Evolutionary conservation across 2,329 filamentous ascomycete species (phyloP), one percentile per base, ranked within the genome.

Genomic region (Cadophora sp.): DNA sequence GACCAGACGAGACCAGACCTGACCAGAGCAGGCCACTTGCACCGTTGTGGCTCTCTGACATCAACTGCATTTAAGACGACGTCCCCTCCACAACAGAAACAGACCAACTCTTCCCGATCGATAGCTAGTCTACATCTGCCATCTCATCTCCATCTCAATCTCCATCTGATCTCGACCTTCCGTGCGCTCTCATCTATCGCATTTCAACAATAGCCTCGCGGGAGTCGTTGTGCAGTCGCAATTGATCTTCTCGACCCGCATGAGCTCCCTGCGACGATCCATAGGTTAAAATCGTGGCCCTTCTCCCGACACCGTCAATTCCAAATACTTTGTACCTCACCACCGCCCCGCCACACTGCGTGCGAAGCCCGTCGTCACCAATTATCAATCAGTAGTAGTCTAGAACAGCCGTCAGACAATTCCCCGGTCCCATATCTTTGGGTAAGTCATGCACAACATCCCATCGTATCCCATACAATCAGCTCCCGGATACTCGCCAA

Each of bases 371-470:
- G 62, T 50, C 22, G 66, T 51, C 43, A 60, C 43, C 53, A 12
- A 63, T 62, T 63, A 63, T 55, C 62, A 53, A 71, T 51, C 68
- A 60, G 31, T 53, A 59, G 46, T 16, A 55, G 48, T 31, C 34
- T 61, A 65, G 61, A 64, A 58, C 46, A 62, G 50, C 61, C 53
- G 53, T 66, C 31, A 62, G 56, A 65, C 60, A 58, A 27, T 48
- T 46, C 34, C 46, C 43, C 55, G n/a, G 29, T 60, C 46, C 48
- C 66, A 60, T 29, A 65, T 27, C 22, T 64, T 31, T 61, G 46
- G 64, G 73, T 73, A 72, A 55, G 69, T 69, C 66, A 71, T 71
- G 66, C 67, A 68, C 68, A 58, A 61, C 62, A 65, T 68, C 56
- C 31, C 34, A 43, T 59, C 56, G 19, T 22, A 40, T 59, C 22